Percentiles rank a stretch among this genome's conserved stretches.
Conservation (phyloP, 108 stramenopile species). For the Aureococcus anophagefferens region DNA sequence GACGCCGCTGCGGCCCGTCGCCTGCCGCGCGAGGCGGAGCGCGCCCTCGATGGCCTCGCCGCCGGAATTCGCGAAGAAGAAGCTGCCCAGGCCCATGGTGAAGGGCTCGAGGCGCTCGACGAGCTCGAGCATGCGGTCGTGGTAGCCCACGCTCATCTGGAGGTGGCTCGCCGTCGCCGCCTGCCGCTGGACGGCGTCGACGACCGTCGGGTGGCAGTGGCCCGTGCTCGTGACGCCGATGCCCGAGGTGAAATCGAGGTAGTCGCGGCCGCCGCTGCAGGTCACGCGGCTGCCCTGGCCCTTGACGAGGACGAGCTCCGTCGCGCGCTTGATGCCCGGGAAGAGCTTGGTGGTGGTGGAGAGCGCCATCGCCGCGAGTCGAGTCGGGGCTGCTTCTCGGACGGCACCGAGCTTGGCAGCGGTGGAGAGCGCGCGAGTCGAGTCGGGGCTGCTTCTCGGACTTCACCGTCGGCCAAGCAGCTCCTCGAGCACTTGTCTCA, state of each 20-base stretch:
- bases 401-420: no score
- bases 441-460: no score
- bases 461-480: no score
- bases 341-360: no score
- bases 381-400: no score
- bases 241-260: conserved; percentile 53
- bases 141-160: conserved; percentile 35
- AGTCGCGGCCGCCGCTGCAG: neutral
- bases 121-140: conserved; percentile 42
- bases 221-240: conserved; percentile 62
- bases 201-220: conserved; percentile 56
- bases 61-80: conserved; percentile 57
- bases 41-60: conserved; percentile 60
- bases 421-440: no score
- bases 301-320: no score
- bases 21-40: conserved; percentile 55
- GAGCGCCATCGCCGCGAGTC: no score
- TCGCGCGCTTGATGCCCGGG: no score
- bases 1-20: conserved; percentile 50
- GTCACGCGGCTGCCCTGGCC: no score
- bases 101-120: conserved; percentile 33
- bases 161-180: conserved; percentile 44
- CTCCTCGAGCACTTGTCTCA: no score
- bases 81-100: conserved; percentile 30
- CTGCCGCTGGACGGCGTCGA: conserved; percentile 55